These are phyloP conservation scores for Botrytis fabae DNA, from an alignment of 2,329 filamentous ascomycete species.

Conservation along the genomic window DNA sequence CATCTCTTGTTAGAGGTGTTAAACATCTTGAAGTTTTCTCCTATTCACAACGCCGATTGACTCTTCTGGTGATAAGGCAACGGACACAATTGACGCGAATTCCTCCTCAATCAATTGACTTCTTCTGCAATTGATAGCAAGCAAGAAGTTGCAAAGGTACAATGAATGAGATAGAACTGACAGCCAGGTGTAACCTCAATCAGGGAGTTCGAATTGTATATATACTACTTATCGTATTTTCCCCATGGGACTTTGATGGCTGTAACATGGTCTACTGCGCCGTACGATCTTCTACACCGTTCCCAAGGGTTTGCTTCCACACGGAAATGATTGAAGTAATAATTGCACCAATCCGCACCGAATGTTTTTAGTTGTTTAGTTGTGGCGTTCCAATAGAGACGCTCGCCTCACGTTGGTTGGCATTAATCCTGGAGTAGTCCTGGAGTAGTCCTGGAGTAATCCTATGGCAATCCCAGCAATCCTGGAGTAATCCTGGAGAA, in stretches of 20 bases:
- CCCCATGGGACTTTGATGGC: not conserved
- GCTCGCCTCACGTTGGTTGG: not conserved
- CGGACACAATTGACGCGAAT: not conserved
- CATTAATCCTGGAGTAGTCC: not conserved
- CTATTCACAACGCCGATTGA: not conserved
- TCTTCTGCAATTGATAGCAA: not conserved
- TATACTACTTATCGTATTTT: not conserved
- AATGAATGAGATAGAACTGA: not conserved
- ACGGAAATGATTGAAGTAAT: slow-evolving; percentile 18
- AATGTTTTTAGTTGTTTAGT: not conserved
- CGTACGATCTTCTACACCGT: not conserved
- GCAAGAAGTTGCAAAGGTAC: not conserved
- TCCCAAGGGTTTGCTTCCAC: slow-evolving; percentile 1
- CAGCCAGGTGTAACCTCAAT: not conserved
- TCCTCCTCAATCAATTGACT: not conserved
- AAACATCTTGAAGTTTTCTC: slow-evolving; percentile 5
- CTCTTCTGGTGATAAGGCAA: not conserved
- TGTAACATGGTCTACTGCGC: slow-evolving; percentile 8
- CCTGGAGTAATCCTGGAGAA: slow-evolving; percentile 19
- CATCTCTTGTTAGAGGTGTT: slow-evolving; percentile 19
- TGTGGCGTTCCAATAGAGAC: slow-evolving; percentile 9
- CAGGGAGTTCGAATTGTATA: not conserved
- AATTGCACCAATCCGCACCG: slow-evolving; percentile 19
- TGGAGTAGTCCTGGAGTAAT: not conserved
- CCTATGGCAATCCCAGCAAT: not conserved